Evolutionary conservation across 192 early-diverging fungal species (phyloP), one percentile per base, ranked within the genome.

Genomic region (Rhizoclosmatium globosum): DNA sequence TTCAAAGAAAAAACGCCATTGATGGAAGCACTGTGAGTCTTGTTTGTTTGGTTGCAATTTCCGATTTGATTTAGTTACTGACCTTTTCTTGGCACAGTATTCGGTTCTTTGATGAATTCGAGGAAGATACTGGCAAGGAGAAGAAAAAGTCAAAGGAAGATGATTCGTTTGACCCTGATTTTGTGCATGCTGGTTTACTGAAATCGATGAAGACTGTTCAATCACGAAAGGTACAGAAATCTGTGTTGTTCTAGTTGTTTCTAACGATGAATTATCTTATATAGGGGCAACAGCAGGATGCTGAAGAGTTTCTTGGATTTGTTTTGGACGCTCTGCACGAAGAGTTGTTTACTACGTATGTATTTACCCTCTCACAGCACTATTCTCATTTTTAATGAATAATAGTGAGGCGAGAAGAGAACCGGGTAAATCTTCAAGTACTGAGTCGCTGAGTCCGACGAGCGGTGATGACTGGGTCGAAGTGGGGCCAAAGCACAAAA

Each of bases 281-380:
- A 3, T 3, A 85, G 86, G 96, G 96, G 2, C 89, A 94, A 61
- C 98, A 99, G 82, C 96, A 99, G 77, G 98, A 99, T 77, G 96
- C 97, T 2, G 94, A 99, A 62, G 97, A 99, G 82, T 99, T 97
- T 85, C 84, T 99, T 74, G 93, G 93, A 60, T 98, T 94, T 78
- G 79, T 99, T 4, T 81, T 99, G 59, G 94, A 99, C 78, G 98
- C 95, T 2, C 84, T 99, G 57, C 96, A 99, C 82, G 96, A 98
- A 73, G 98, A 99, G 79, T 72, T 90, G 43, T 15, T n/a, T 50
- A n/a, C 62, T 44, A 61, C 53, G 68, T 47, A 13, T 11, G 45
- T n/a, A 43, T 43, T 48, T 62, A 7, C 21, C 21, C 21, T 7
- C 4, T 31, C 0, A 62, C 21, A 0, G 1, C 1, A 21, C 21